phyloP scores from a whole-genome alignment of 164 flowering plant species.

The Sextonia rubra region DNA sequence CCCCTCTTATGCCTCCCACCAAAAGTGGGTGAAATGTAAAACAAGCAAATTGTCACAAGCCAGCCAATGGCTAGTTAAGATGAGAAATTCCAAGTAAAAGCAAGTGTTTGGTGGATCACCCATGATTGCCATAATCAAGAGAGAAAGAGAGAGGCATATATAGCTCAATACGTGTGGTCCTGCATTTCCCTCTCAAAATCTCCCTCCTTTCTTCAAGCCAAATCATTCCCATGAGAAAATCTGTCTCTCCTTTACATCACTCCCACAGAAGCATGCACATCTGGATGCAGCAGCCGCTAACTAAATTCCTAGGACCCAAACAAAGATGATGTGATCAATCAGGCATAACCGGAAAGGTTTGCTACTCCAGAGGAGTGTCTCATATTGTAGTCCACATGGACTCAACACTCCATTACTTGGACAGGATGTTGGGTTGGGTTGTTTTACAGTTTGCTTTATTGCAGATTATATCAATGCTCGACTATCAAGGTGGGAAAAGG shows the following conservation, averaged over 20 bases:
- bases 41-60: background rate
- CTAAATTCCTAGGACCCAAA: background rate
- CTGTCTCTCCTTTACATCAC: constrained; percentile 36
- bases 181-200: constrained; percentile 31
- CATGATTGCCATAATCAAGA: background rate
- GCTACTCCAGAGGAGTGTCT: background rate
- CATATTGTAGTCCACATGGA: too few relatives aligned
- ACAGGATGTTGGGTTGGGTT: too few relatives aligned
- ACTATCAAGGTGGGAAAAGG: too few relatives aligned
- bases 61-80: background rate
- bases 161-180: background rate
- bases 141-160: background rate
- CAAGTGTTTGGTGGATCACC: background rate
- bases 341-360: background rate
- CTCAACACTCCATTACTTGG: too few relatives aligned
- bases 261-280: background rate
- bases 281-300: background rate
- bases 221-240: constrained; percentile 57
- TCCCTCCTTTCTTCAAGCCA: constrained; percentile 29
- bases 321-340: background rate
- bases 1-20: background rate
- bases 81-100: background rate
- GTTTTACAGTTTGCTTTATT: too few relatives aligned
- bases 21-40: background rate
- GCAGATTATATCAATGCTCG: too few relatives aligned